phyloP scores from a whole-genome alignment of 768 basidiomycete genomes.

The Boletus rufocinnamomeus region DNA sequence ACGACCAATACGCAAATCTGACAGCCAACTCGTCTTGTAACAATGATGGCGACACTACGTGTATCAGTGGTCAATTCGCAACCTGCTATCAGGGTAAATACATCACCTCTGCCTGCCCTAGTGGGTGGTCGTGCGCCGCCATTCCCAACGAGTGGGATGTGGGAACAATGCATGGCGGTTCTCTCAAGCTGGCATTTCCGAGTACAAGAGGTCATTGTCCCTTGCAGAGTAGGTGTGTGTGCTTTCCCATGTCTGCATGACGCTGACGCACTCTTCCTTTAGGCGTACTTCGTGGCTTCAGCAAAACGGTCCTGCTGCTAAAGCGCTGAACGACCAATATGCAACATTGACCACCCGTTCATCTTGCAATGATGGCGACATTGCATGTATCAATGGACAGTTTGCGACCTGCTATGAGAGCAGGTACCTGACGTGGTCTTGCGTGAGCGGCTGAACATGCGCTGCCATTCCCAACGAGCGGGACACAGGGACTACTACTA shows the following conservation, averaged over 20 bases:
- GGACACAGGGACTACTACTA: constrained; percentile 20
- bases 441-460: constrained; percentile 18
- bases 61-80: constrained; percentile 19
- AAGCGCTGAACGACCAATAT: constrained; percentile 29
- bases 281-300: constrained; percentile 24
- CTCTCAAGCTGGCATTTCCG: constrained; percentile 16
- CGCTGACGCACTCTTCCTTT: background rate
- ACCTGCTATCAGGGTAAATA: constrained; percentile 19
- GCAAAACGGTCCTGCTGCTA: constrained; percentile 28
- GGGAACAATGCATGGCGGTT: constrained; percentile 17
- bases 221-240: background rate
- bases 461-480: constrained; percentile 29
- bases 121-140: constrained; percentile 25
- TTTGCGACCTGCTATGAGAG: constrained; percentile 21
- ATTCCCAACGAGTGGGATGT: constrained; percentile 26
- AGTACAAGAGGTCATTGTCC: constrained; percentile 12
- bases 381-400: constrained; percentile 23
- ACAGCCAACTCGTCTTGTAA: constrained; percentile 20
- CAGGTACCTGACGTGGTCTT: constrained; percentile 16
- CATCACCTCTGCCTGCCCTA: constrained; percentile 9
- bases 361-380: constrained; percentile 18
- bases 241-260: background rate
- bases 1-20: constrained; percentile 22
- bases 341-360: constrained; percentile 16
- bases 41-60: constrained; percentile 20